Conservation (phyloP, 2,329 filamentous ascomycete genomes). For the Bipolaris oryzae region DNA sequence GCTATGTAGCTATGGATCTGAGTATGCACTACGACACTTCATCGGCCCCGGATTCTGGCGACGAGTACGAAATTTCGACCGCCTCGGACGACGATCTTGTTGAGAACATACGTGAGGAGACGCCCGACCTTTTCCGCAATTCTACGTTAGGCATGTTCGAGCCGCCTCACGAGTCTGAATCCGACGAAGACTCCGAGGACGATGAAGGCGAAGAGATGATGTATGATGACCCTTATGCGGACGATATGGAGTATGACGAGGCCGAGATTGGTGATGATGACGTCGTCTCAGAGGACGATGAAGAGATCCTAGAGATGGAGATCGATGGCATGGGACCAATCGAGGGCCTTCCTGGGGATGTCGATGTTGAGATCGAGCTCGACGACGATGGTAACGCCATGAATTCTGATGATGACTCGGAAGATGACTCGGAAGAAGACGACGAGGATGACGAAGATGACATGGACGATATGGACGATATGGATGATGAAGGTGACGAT, state of each 20-base stretch:
- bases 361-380: constrained; percentile 87
- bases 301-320: constrained; percentile 80
- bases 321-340: constrained; percentile 78
- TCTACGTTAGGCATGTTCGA: constrained; percentile 96
- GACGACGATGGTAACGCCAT: constrained; percentile 67
- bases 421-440: constrained; percentile 62
- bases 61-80: constrained; percentile 90
- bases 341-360: constrained; percentile 67
- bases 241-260: constrained; percentile 93
- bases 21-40: constrained; percentile 81
- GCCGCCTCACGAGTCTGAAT: constrained; percentile 78
- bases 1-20: constrained; percentile 82
- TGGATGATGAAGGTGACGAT: constrained; percentile 41
- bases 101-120: constrained; percentile 77
- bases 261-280: constrained; percentile 68
- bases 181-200: constrained; percentile 67
- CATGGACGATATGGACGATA: constrained; percentile 54
- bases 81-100: constrained; percentile 86
- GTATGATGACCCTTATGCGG: constrained; percentile 87
- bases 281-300: constrained; percentile 87
- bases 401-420: constrained; percentile 60
- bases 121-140: constrained; percentile 94
- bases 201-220: constrained; percentile 71
- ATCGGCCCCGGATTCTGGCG: constrained; percentile 65
- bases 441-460: constrained; percentile 56